Evolutionary conservation across 768 basidiomycete genomes (phyloP).

Genomic region (Amanita phalloides): DNA sequence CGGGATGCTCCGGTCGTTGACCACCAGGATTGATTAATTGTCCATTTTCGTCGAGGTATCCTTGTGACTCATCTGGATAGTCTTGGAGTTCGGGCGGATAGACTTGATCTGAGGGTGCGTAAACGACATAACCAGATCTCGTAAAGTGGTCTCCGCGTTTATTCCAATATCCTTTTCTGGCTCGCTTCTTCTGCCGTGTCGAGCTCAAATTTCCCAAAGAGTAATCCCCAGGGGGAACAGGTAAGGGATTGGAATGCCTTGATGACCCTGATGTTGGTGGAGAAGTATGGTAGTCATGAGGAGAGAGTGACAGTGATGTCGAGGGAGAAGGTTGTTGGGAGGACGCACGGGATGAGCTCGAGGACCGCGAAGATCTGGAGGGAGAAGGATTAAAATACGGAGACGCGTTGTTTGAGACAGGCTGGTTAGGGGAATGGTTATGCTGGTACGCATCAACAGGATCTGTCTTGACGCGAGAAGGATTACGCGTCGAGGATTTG

Average conservation of each 20-base stretch:
- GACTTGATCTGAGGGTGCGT: constrained; percentile 43
- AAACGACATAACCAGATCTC: constrained; percentile 44
- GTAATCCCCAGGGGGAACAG: constrained; percentile 9
- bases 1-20: constrained; percentile 44
- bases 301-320: constrained; percentile 10
- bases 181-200: constrained; percentile 17
- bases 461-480: constrained; percentile 5
- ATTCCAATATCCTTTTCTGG: constrained; percentile 63
- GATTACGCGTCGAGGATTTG: constrained; percentile 4
- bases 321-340: constrained; percentile 9
- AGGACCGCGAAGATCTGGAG: constrained; percentile 10
- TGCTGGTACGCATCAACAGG: constrained; percentile 1
- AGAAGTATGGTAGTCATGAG: constrained; percentile 9
- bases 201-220: constrained; percentile 16
- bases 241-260: constrained; percentile 13
- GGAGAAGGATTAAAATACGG: constrained; percentile 8
- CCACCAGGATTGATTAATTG: constrained; percentile 26
- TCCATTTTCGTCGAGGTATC: constrained; percentile 47
- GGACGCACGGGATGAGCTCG: constrained; percentile 7
- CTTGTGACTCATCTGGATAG: constrained; percentile 45
- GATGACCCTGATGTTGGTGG: constrained; percentile 9
- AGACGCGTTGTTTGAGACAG: background rate
- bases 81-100: constrained; percentile 50
- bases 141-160: constrained; percentile 66
- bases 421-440: constrained; percentile 4